Conservation (phyloP, 345 rosid species). For the Pistacia integerrima region DNA sequence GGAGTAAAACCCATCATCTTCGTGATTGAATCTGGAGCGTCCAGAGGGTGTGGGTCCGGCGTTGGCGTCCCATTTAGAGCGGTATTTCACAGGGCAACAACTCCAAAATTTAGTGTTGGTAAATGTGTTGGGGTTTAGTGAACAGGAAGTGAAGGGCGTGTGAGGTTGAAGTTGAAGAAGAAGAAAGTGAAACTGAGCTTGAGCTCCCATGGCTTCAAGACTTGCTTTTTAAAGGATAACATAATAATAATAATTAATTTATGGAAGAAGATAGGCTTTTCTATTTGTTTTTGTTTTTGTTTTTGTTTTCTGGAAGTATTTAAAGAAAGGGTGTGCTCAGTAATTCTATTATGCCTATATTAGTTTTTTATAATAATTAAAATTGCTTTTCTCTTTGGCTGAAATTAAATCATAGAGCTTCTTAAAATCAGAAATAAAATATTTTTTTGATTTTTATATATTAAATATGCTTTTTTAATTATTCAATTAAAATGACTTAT, state of each 20-base stretch:
- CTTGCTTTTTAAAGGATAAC: background rate
- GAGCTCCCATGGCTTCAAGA: background rate
- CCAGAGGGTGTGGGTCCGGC: background rate
- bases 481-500: no score
- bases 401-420: no score
- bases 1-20: slow-evolving; percentile 2
- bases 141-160: slow-evolving; percentile 14
- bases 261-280: no score
- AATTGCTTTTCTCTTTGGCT: no score
- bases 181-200: background rate
- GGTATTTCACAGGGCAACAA: background rate
- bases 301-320: no score
- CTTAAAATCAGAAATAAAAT: no score
- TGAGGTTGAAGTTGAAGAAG: background rate
- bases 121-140: background rate
- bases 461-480: no score
- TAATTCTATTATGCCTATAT: no score
- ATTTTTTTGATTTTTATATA: no score
- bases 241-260: background rate
- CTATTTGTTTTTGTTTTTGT: no score
- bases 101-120: background rate
- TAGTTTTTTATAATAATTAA: no score
- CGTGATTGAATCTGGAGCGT: slow-evolving; percentile 20
- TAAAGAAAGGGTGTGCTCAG: no score
- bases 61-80: background rate